Base-by-base conservation (phyloP, 352 stramenopile genomes). In the Pythium phragmiticola region DNA sequence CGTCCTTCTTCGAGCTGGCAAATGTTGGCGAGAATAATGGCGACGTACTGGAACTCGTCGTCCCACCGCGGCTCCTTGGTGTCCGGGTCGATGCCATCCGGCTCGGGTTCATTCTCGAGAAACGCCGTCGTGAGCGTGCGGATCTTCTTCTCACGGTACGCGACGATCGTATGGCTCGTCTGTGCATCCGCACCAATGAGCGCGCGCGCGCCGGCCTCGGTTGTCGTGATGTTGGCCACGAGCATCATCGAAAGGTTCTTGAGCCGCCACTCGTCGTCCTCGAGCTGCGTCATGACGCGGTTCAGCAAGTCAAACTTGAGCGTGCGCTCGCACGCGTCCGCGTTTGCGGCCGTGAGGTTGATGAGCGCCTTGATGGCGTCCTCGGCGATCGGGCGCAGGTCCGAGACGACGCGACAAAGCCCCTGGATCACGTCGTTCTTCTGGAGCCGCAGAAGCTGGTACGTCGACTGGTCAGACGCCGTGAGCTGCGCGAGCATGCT, bases 201-300 rank as follows among this genome's bases (percentile, higher is more conserved):
- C 7, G 75, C 78, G 42, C 77, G 84, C 14, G 78, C 78, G 7
- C 85, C 85, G 17, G 88, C 79, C 8, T 82, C 72, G 16, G 78
- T 90, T 12, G 83, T 92, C 28, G 80, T 88, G 51, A 92, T 78
- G 56, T 94, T 95, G 59, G 86, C 86, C 51, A 95, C 71, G 34
- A 95, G 78, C 86, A 95, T 95, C 86, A 95, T 93, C 43, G 82
- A 92, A 36, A 85, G 80, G 70, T 95, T 82, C 39, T 87, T 92
- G 54, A 93, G 74, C 7, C 77, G 78, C 83, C 85, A 95, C 43
- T 95, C 86, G 52, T 77, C 73, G 76, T 93, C 82, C 36, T 90
- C 82, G 56, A 93, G 72, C 66, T 93, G 86, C 36, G 76, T 85
- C 82, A 95, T 90, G n/a, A 95, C 76, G 58, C 86, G 84, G 68